phyloP scores from a whole-genome alignment of 805 yeast genomes.

The Saccharomycopsis olivae region DNA sequence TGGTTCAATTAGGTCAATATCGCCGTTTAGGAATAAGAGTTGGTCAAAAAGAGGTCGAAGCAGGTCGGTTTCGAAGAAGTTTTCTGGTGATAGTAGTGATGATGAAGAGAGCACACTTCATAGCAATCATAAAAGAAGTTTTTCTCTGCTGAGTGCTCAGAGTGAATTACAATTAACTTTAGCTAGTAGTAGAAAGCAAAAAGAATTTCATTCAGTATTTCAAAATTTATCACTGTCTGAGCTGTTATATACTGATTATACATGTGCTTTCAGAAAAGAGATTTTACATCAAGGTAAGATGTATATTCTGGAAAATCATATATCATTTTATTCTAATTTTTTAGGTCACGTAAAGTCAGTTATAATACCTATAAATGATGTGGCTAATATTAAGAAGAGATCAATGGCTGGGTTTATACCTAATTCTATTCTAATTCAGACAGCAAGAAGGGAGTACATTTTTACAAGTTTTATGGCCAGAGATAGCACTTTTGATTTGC shows the following conservation, averaged over 20 bases:
- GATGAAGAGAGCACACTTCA: too few relatives aligned
- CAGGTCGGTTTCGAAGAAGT: too few relatives aligned
- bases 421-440: slow-evolving; percentile 53
- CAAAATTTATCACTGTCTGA: slow-evolving; percentile 41
- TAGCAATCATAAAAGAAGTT: too few relatives aligned
- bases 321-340: slow-evolving; percentile 58
- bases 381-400: slow-evolving; percentile 52
- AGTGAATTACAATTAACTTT: background rate
- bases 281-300: slow-evolving; percentile 58
- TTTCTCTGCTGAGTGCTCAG: background rate
- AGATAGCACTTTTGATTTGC: slow-evolving; percentile 39
- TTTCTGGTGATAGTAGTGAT: too few relatives aligned
- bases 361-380: slow-evolving; percentile 47
- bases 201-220: slow-evolving; percentile 51
- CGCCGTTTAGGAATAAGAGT: too few relatives aligned
- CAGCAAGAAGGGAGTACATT: slow-evolving; percentile 48
- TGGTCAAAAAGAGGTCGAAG: too few relatives aligned
- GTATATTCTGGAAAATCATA: slow-evolving; percentile 42
- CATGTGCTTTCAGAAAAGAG: slow-evolving; percentile 58
- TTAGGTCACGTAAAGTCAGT: slow-evolving; percentile 57
- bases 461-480: slow-evolving; percentile 59
- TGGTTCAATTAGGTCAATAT: too few relatives aligned
- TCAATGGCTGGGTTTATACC: slow-evolving; percentile 61
- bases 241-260: slow-evolving; percentile 45
- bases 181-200: slow-evolving; percentile 49